phyloP scores from a whole-genome alignment of 306 rosid species.

The Medicago arabica region DNA sequence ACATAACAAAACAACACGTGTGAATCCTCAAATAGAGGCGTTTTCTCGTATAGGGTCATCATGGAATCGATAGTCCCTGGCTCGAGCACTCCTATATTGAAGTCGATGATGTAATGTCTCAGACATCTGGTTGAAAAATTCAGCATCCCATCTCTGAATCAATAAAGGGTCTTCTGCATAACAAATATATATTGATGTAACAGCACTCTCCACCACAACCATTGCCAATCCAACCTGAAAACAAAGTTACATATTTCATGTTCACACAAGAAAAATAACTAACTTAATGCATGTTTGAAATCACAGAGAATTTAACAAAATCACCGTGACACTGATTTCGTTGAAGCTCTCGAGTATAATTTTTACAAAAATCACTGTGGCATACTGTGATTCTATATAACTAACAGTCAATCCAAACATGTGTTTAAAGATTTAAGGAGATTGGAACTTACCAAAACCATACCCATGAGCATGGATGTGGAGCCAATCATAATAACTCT shows the following conservation, averaged over 20 bases:
- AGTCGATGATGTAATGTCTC: slow-evolving; percentile 94
- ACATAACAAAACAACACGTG: not conserved
- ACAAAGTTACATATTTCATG: slow-evolving; percentile 30
- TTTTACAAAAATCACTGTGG: too few relatives aligned
- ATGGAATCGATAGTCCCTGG: slow-evolving; percentile 63
- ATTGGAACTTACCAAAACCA: slow-evolving; percentile 80
- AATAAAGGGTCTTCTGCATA: slow-evolving; percentile 95
- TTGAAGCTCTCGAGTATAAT: too few relatives aligned
- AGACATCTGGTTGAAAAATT: slow-evolving; percentile 89
- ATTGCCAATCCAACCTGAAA: slow-evolving; percentile 93
- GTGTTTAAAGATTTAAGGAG: not conserved
- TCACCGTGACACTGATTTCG: too few relatives aligned
- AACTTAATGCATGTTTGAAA: too few relatives aligned
- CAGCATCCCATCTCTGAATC: slow-evolving; percentile 94
- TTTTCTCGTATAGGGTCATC: slow-evolving; percentile 50
- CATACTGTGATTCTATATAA: too few relatives aligned
- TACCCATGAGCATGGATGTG: slow-evolving; percentile 95
- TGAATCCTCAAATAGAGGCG: slow-evolving; percentile 28
- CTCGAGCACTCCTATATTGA: slow-evolving; percentile 84
- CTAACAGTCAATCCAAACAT: too few relatives aligned
- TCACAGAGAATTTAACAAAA: too few relatives aligned
- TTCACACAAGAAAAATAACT: not conserved
- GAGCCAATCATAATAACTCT: slow-evolving; percentile 83
- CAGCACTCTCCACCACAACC: slow-evolving; percentile 98
- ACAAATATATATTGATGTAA: slow-evolving; percentile 91